Base-by-base conservation (phyloP, 208 protist genomes). In the Leishmania turanica region DNA sequence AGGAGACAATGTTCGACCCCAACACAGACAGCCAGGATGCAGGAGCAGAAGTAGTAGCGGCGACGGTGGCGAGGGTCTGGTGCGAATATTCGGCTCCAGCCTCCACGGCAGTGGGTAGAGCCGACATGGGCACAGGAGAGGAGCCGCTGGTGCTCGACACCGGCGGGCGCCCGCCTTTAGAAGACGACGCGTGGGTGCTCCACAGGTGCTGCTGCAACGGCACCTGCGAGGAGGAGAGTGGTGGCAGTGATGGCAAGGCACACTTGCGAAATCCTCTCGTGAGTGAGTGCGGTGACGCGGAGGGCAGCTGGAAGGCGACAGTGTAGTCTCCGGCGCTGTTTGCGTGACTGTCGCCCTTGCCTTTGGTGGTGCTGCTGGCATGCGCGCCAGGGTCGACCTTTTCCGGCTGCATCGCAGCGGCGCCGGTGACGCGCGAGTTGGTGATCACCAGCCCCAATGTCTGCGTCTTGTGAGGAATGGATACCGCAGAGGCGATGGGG, bases 221-320 rank as follows among this genome's bases (percentile, higher is more conserved):
- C 31, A 31, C 17, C 47, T 76, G 31, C 3, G 72, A 60, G n/a
- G 49, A 4, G 19, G 74, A 51, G 21, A 77, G 74, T 19, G 74
- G 74, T 21, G 53, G 54, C 74, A 77, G 74, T n/a, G 34, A 77
- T n/a, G 74, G 24, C 21, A 15, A n/a, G 21, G 51, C 49, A 15
- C 74, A 17, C 31, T 13, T 47, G 72, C 5, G 31, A 62, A 42
- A 21, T 37, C 72, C 51, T 45, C 53, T 27, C 6, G n/a, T 40
- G 72, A 17, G 9, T 62, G n/a, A 15, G 34, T 3, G 47, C 47
- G 34, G 49, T 62, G 51, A 27, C 49, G 17, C 27, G 1, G 72
- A 37, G 51, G 5, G 27, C 19, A 21, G 34, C 31, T 76, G 64
- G 72, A 64, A 24, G 31, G 51, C 9, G 13, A 62, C n/a, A 6